phyloP scores from a whole-genome alignment of 768 basidiomycete species.

The Aureoboletus auriporus region DNA sequence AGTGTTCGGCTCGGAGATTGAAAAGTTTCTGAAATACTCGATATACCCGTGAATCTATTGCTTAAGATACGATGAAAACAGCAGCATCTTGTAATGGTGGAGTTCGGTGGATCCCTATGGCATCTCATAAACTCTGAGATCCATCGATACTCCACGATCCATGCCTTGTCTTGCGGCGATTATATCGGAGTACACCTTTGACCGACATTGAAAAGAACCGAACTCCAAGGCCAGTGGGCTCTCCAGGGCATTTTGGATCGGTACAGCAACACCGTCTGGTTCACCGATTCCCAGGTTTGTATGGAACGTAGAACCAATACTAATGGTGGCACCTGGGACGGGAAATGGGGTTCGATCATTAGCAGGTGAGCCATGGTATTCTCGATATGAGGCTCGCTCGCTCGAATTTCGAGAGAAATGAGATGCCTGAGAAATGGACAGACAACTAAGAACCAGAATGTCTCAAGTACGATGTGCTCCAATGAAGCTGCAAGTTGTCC shows the following conservation, averaged over 20 bases:
- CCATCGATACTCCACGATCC: no score
- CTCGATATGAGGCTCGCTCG: conserved; percentile 21
- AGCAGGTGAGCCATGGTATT: conserved; percentile 14
- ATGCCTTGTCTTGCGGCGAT: conserved; percentile 17
- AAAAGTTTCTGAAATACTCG: conserved; percentile 26
- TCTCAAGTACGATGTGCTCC: neutral
- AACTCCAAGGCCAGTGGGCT: neutral
- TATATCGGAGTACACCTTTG: conserved; percentile 9
- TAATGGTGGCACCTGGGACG: neutral
- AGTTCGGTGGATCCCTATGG: no score
- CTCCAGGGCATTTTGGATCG: no score
- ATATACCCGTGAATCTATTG: conserved; percentile 29
- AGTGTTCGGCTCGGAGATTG: conserved; percentile 16
- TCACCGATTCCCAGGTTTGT: neutral
- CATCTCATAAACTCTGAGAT: no score
- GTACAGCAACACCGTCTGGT: neutral
- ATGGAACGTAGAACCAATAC: neutral
- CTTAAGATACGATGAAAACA: conserved; percentile 1
- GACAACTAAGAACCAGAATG: no score
- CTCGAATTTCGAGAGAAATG: conserved; percentile 2
- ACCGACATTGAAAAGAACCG: conserved; percentile 17
- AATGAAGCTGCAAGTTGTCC: neutral
- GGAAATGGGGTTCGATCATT: conserved; percentile 5
- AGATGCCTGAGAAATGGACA: no score
- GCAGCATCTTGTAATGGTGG: neutral